Base-by-base conservation (phyloP, 2,329 filamentous ascomycete species). In the Fusarium sp. region DNA sequence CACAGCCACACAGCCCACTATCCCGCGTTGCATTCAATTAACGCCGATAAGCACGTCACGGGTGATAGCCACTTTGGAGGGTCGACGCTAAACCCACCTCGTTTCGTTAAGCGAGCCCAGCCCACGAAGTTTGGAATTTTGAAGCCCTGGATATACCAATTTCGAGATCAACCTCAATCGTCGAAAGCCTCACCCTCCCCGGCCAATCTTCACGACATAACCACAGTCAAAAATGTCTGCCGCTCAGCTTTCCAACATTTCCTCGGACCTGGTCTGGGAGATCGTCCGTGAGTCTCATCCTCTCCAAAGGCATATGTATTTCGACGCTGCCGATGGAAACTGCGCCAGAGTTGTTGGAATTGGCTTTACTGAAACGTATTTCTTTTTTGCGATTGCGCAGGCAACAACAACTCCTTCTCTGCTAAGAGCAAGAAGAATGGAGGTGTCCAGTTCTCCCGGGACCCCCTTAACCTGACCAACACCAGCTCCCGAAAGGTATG, bases 391-490 rank as follows among this genome's bases (percentile, higher is more conserved):
- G 65, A 58, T 65, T 62, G 67, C 72, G 69, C 82, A 98, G 95
- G 95, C 87, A 87, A 87, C 88, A 91, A 94, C 88, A 98, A 97
- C 88, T 87, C 94, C 84, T 98, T 89, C 91, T 92, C 98, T 84
- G 93, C 96, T 84, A 98, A 98, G 93, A 93, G 94, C 88, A 92
- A 91, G 83, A 86, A 87, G 80, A 89, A 88, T 81, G 95, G 94
- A 82, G 93, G 94, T 84, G 88, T 93, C 80, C 93, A 94, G 87
- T 95, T 99, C 90, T 98, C 96, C 79, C 93, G 93, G 80, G 96
- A 98, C 84, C 94, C 95, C 81, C 87, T 98, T 79, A 99, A 98
- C 91, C 87, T 98, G 86, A 89, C 87, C 85, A 98, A 98, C 92
- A 88, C 92, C 87, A 93, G 97, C 89, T 92, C 90, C 80, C 93